Base-by-base conservation (phyloP, 768 basidiomycete species). In the Boletellus ananas region DNA sequence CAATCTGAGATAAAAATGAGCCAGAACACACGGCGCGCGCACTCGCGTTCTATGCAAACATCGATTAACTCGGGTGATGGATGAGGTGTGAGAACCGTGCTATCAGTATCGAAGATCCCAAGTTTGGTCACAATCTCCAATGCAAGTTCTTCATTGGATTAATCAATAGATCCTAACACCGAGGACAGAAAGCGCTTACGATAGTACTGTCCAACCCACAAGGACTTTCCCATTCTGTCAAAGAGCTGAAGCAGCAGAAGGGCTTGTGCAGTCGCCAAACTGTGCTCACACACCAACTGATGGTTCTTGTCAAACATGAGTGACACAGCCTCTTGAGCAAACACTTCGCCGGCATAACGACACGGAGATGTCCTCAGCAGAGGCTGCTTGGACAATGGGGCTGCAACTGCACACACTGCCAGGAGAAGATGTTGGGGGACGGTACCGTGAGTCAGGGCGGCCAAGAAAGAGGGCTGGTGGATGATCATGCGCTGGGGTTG, bases 1-100 rank as follows among this genome's bases (percentile, higher is more conserved):
- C 71, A 66, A 60, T 85, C 81, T 60, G 85, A 73, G 52, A 81
- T 69, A 61, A 83, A 80, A 50, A 87, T 79, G 47, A 87, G 73
- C 88, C 89, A 91, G 67, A 90, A 90, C 50, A 86, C 81, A 49
- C 89, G 81, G 40, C 89, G 83, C n/a, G 83, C 74, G 53, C 85
- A 85, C 71, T 92, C 88, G 52, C 81, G 84, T 59, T 88, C 83
- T 56, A 87, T 80, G 41, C 78, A 78, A 47, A 73, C 72, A 54
- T 83, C 76, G 20, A 81, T 80, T 56, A 80, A 80, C 45, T 80
- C 78, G 45, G 79, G 72, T 51, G 81, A 74, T 45, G 81, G 80
- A 37, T 79, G 69, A 41, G 82, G 78, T 34, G 84, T 78, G 53
- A 80, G 72, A 47, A 77, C 75, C 33, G 81, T 79, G 58, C 78